These are phyloP conservation scores for Apiotrichum veenhuisii DNA, from an alignment of 1,284 basidiomycete genomes.

Conservation along the genomic window DNA sequence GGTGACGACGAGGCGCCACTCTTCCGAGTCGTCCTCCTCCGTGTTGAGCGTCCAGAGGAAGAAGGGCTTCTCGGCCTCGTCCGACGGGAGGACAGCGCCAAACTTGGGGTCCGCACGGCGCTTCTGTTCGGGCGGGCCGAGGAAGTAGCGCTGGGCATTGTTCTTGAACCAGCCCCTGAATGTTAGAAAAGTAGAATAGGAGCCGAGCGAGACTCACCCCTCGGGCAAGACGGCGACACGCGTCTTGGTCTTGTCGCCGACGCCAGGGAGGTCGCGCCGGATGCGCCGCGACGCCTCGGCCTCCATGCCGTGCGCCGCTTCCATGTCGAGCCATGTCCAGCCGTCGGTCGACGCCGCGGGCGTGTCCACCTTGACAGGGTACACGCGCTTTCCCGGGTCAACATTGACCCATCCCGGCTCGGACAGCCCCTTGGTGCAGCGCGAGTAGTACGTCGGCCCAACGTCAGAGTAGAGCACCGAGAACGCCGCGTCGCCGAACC, in stretches of 20 bases:
- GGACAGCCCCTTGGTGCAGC: conserved; percentile 15
- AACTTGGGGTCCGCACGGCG: conserved; percentile 1
- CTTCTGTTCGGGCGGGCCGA: neutral
- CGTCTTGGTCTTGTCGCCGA: conserved; percentile 12
- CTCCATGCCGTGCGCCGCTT: neutral
- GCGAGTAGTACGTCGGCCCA: conserved; percentile 32
- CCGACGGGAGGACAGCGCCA: conserved; percentile 4
- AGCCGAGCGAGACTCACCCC: conserved; percentile 1
- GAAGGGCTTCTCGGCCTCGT: conserved; percentile 4
- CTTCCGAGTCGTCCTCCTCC: neutral
- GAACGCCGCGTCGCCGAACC: conserved; percentile 14
- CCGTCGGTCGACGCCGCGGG: neutral
- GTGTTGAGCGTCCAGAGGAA: conserved; percentile 3
- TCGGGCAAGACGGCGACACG: conserved; percentile 15
- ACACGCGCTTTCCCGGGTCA: conserved; percentile 1
- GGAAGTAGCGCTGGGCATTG: conserved; percentile 6
- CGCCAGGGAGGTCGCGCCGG: neutral
- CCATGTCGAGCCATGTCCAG: conserved; percentile 10
- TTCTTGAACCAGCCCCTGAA: conserved; percentile 6
- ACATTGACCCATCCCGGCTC: conserved; percentile 11
- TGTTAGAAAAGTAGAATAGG: neutral
- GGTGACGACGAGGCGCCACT: conserved; percentile 3
- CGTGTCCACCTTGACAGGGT: neutral
- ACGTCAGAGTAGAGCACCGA: conserved; percentile 38
- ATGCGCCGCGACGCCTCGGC: conserved; percentile 2